Base-by-base conservation (phyloP, 164 flowering plant genomes). In the Nelumbo lutea region DNA sequence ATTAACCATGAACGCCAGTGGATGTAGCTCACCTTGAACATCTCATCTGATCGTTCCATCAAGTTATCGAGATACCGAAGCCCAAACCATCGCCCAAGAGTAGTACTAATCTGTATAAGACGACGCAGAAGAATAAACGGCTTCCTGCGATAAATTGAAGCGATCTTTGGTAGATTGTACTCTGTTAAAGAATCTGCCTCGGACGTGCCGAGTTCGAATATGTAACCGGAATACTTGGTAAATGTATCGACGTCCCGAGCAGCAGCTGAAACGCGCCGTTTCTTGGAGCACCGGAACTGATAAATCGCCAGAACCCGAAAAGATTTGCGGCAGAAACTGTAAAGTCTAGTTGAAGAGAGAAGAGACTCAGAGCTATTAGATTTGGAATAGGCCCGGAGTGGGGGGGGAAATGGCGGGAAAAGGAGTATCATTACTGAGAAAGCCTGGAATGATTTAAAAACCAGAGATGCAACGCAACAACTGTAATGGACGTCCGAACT, bases 141-240 rank as follows among this genome's bases (percentile, higher is more conserved):
- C 69, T 80, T 88, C 69, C 75, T 79, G 69, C 80, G 70, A 68
- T 88, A 95, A 64, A 89, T 73, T 0, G 87, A 53, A 42, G 75
- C 78, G 38, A 91, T 90, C 65, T 65, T 88, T 13, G 76, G 40
- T 3, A 79, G 61, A 67, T 84, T 77, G 77, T 95, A 91, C 11
- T 82, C 86, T 1, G 73, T 53, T 27, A 89, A 68, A 3, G 82
- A 76, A 7, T 84, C 94, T 14, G 85, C 85, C 65, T 89, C 94
- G 14, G 83, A 69, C 46, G 72, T 75, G 65, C 77, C 72, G 40
- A 82, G 82, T 55, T 87, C 75, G 71, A 95, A 95, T 15, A 95
- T 78, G 74, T 95, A 95, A 1, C 98, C 96, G 1, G 98, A 95
- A 64, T 81, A 78, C 82, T 82, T 68, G 14, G 98, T 89, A 77